Evolutionary conservation across 2,329 filamentous ascomycete species (phyloP), one percentile per base, ranked within the genome.

Genomic region (Penicillium verrucosum): DNA sequence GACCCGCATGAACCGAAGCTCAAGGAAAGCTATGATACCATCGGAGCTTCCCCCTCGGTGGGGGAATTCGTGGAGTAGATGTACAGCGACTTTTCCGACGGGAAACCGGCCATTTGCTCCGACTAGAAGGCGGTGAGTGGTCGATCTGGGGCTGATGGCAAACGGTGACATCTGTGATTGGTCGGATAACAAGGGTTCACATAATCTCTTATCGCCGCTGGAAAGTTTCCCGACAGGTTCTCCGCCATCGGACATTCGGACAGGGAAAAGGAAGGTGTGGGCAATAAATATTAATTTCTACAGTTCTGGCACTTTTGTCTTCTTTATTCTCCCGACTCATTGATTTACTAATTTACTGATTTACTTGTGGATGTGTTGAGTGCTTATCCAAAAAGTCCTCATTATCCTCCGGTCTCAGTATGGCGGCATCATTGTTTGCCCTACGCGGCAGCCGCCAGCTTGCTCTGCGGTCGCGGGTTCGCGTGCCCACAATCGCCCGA

Each of bases 381-480:
- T 51, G 48, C 48, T 44, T 38, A 42, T 36, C 27, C 34, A 50
- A 54, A 61, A 60, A 54, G 60, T 62, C 58, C 55, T 54, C 43
- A 51, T 44, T 34, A 51, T 51, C 49, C 38, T 51, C 49, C 38
- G 27, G 29, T 49, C 38, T 36, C 56, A 60, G 53, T 54, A 71
- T 73, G 70, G 70, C 70, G 63, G 70, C 70, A 54, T 71, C 70
- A 47, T 67, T 59, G 62, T 71, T 68, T 65, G 70, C 68, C 61
- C 68, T 73, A 43, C 70, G 70, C 51, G 67, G 69, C 64, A 58
- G 69, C 57, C 70, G 70, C 61, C 70, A 73, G 68, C 68, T 73
- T 51, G 69, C 67, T 29, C 62, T 73, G 54, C 70, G 70, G 54
- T 63, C 69, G 60, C 68, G 66, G 57, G 54, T 71, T 58, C 67